Evolutionary conservation across 2,329 filamentous ascomycete genomes (phyloP).

Genomic region (Apiospora kogelbergensis): DNA sequence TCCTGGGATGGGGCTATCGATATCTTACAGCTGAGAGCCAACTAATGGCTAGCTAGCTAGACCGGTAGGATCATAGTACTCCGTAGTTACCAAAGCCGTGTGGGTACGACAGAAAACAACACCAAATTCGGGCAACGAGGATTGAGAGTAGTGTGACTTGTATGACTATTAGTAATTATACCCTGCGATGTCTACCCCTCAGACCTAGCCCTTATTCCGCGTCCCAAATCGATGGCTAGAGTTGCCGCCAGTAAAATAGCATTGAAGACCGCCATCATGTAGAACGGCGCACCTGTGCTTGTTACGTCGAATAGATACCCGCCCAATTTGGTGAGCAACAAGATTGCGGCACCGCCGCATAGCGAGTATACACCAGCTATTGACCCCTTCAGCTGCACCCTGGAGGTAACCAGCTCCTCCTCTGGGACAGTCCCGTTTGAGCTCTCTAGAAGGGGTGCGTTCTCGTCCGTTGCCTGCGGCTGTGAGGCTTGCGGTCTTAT

Average conservation of each 20-base stretch:
- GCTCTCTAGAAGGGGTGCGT: constrained; percentile 39
- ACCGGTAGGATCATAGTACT: neutral
- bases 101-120: neutral
- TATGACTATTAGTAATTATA: neutral
- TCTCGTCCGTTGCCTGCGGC: constrained; percentile 30
- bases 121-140: neutral
- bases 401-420: constrained; percentile 36
- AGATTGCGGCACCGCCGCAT: constrained; percentile 84
- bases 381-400: constrained; percentile 77
- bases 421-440: constrained; percentile 17
- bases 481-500: constrained; percentile 13
- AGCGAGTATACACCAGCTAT: constrained; percentile 94
- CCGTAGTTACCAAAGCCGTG: neutral
- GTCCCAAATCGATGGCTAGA: constrained; percentile 47
- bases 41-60: neutral
- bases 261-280: constrained; percentile 91
- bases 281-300: constrained; percentile 80
- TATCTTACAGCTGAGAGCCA: too few species aligned
- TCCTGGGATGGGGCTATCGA: too few species aligned
- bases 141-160: neutral
- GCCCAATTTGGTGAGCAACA: constrained; percentile 88
- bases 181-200: neutral
- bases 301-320: constrained; percentile 80
- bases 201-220: neutral
- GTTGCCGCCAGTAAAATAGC: constrained; percentile 63